Evolutionary conservation across 495 filamentous ascomycete species (phyloP), one percentile per base, ranked within the genome.

Genomic region (Penicillium pancosmium): DNA sequence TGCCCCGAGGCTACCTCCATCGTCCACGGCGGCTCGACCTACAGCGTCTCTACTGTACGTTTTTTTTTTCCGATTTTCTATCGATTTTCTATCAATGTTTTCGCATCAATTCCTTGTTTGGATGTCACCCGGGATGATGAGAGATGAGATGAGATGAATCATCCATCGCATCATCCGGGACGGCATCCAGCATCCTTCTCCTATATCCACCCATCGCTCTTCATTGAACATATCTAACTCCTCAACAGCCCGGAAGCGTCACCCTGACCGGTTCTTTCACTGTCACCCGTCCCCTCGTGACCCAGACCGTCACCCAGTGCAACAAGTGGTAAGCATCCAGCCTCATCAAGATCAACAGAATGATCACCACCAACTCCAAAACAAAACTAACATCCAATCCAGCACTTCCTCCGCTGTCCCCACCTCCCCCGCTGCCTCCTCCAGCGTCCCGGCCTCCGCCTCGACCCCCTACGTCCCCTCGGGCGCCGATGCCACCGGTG

Each of bases 1-100:
- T 96, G 92, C 89, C 89, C 91, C 13, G 79, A 76, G 67, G 73
- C 91, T 65, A 95, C 92, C 68, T 68, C 78, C 62, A 73, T 95
- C 76, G 84, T 83, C 70, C 79, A 87, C 80, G 84, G 82, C 73
- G 78, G 77, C 73, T 73, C 80, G 57, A 94, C 91, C 79, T 90
- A 91, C 87, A 91, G 85, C 71, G 84, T 93, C 75, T 89, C 89
- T 68, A 82, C 86, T 78, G 87, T 84, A 76, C 66, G 75, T 68
- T 54, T 57, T 62, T 21, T 21, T 31, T 64, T 31, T 46, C 16
- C 41, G 3, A 46, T 46, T 16, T 46, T 46, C 41, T 46, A 31
- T 31, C 27, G 8, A 6, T 31, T 31, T 31, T 6, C 27, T 31
- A 31, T 31, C 27, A 31, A 31, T 31, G 8, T 31, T 31, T 31